phyloP scores from a whole-genome alignment of 2,329 filamentous ascomycete genomes.

The Penicillium sp. region DNA sequence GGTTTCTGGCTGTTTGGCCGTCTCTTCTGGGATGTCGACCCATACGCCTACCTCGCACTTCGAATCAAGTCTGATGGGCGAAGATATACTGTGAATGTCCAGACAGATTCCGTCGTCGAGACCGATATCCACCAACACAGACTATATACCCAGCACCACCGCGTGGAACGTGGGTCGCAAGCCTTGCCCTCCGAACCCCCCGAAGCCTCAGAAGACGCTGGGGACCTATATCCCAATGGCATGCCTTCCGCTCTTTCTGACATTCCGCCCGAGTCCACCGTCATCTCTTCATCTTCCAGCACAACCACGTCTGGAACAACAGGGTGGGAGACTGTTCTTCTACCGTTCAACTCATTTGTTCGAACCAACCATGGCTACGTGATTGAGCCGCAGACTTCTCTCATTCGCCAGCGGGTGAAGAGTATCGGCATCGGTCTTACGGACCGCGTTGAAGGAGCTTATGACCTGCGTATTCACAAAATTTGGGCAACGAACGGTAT shows the following conservation, averaged over 20 bases:
- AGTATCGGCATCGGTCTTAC: conserved; percentile 85
- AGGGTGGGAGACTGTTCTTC: conserved; percentile 91
- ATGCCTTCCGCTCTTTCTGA: conserved; percentile 40
- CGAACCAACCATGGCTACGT: conserved; percentile 89
- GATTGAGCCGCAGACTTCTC: conserved; percentile 87
- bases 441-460: conserved; percentile 83
- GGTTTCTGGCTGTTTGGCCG: conserved; percentile 79
- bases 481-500: conserved; percentile 88
- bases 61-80: conserved; percentile 87
- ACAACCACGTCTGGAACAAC: conserved; percentile 64
- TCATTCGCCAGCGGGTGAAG: conserved; percentile 79
- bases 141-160: conserved; percentile 57
- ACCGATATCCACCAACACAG: conserved; percentile 97
- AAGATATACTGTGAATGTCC: conserved; percentile 91
- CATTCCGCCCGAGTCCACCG: conserved; percentile 35
- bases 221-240: conserved; percentile 27
- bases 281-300: conserved; percentile 32
- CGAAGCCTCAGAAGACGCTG: conserved; percentile 23
- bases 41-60: conserved; percentile 81
- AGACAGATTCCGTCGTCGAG: conserved; percentile 88
- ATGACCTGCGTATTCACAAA: conserved; percentile 77
- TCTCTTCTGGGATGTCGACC: conserved; percentile 82
- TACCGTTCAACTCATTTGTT: conserved; percentile 90
- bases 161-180: conserved; percentile 22
- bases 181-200: conserved; percentile 15